phyloP scores from a whole-genome alignment of 2,329 filamentous ascomycete species.

The Penicillium hordei region DNA sequence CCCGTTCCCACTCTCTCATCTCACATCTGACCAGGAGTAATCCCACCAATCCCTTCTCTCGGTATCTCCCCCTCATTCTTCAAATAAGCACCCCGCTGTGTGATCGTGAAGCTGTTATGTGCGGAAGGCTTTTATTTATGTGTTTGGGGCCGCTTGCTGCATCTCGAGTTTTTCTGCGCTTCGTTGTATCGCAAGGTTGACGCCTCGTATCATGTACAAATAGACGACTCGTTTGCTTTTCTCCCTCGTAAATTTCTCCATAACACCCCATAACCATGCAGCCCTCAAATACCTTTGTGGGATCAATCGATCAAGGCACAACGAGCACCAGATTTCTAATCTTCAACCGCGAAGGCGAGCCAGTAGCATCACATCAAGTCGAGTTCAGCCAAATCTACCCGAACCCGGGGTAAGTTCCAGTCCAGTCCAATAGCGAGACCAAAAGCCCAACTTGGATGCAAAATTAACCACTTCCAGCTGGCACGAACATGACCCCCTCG shows the following conservation, averaged over 20 bases:
- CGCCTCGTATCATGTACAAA: neutral
- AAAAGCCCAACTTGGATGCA: neutral
- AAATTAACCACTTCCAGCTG: constrained; percentile 55
- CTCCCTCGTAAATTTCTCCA: neutral
- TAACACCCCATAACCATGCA: constrained; percentile 20
- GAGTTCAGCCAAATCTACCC: constrained; percentile 84
- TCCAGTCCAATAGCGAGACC: neutral
- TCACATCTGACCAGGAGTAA: neutral
- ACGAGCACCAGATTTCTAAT: constrained; percentile 87
- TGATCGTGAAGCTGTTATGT: neutral
- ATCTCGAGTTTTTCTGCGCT: neutral
- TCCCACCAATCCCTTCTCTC: constrained; percentile 7
- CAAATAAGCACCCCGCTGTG: constrained; percentile 2
- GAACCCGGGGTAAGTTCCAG: constrained; percentile 69
- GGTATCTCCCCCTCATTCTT: neutral
- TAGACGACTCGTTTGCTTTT: neutral
- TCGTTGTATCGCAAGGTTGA: neutral
- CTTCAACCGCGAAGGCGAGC: constrained; percentile 75
- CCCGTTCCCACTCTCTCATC: neutral
- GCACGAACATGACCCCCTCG: constrained; percentile 83
- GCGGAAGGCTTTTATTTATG: neutral
- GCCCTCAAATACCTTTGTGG: constrained; percentile 59
- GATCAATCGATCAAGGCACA: constrained; percentile 86
- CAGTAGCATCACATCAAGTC: constrained; percentile 78
- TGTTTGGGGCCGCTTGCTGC: neutral